Base-by-base conservation (phyloP, 1,284 basidiomycete species). In the Trametes versicolor region DNA sequence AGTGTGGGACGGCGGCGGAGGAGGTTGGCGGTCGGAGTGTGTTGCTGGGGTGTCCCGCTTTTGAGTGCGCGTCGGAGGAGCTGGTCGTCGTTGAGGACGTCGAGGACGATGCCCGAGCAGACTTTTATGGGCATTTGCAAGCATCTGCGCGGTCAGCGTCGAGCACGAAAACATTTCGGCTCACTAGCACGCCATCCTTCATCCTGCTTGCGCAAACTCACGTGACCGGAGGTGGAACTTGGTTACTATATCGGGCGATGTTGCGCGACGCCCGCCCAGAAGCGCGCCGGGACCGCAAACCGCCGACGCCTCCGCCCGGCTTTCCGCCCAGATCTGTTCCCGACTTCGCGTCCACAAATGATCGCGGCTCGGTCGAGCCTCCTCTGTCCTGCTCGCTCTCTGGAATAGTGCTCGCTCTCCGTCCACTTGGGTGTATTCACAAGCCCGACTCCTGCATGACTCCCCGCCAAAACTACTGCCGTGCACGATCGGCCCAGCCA, bases 131-230 rank as follows among this genome's bases (percentile, higher is more conserved):
- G 17, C 21, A 27, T 48, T 43, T 60, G n/a, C 47, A 60, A 60
- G 53, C 62, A 62, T 69, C 23, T 57, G n/a, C 12, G n/a, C 27
- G 36, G 61, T 65, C 58, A 58, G 61, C 49, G 62, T 23, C 43
- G 52, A 29, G 61, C 19, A 59, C 52, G 62, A 61, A 54, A 50
- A 55, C 64, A 63, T 63, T 23, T 56, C 52, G 54, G 64, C 66
- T 68, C 66, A 70, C 48, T 62, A 70, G 68, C 66, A 70, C 69
- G 69, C 60, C 53, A 70, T 68, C 55, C 36, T 49, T 45, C 21
- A 58, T 66, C 62, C 60, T 65, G 41, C 57, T 70, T 63, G 64
- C 69, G 69, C 63, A 21, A 64, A n/a, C 5, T 17, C 69, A 70
- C 69, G 69, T 70, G 69, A 68, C 58, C 29, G 56, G 29, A 45